These are phyloP conservation scores for Begonia loranthoides DNA, from an alignment of 306 rosid species.

Conservation along the genomic window DNA sequence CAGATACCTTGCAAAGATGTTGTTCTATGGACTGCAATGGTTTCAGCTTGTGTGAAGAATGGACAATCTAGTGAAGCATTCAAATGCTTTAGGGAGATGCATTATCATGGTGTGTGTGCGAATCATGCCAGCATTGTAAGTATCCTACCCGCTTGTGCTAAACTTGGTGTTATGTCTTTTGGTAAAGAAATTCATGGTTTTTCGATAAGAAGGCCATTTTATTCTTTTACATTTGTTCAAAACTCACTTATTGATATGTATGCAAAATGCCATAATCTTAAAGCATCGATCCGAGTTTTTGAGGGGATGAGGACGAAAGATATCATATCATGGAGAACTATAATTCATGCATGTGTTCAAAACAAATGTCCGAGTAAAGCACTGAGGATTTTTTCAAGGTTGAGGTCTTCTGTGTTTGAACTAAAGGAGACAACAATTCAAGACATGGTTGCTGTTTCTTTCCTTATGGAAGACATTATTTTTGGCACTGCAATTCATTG, in stretches of 20 bases:
- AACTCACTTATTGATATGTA: slow-evolving; percentile 14
- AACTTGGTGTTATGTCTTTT: slow-evolving; percentile 7
- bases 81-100: slow-evolving; percentile 11
- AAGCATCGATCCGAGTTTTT: slow-evolving; percentile 8
- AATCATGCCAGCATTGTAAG: slow-evolving; percentile 15
- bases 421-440: slow-evolving; percentile 4
- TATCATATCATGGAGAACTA: slow-evolving; percentile 10
- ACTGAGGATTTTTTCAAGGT: slow-evolving; percentile 6
- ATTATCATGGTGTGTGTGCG: slow-evolving; percentile 11
- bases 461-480: slow-evolving; percentile 4
- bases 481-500: slow-evolving; percentile 12
- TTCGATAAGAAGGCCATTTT: slow-evolving; percentile 9
- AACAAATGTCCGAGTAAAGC: slow-evolving; percentile 9
- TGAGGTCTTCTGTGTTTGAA: slow-evolving; percentile 2
- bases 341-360: slow-evolving; percentile 11
- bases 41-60: slow-evolving; percentile 12
- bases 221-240: slow-evolving; percentile 3
- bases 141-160: slow-evolving; percentile 15
- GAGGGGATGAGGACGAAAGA: slow-evolving; percentile 8
- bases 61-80: slow-evolving; percentile 9
- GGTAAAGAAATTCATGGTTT: slow-evolving; percentile 15
- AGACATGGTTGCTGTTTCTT: slow-evolving; percentile 5
- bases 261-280: slow-evolving; percentile 12
- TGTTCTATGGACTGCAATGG: slow-evolving; percentile 13
- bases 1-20: slow-evolving; percentile 11